Evolutionary conservation across 2,329 filamentous ascomycete genomes (phyloP), one percentile per base, ranked within the genome.

Genomic region (Helicocarpus griseus): DNA sequence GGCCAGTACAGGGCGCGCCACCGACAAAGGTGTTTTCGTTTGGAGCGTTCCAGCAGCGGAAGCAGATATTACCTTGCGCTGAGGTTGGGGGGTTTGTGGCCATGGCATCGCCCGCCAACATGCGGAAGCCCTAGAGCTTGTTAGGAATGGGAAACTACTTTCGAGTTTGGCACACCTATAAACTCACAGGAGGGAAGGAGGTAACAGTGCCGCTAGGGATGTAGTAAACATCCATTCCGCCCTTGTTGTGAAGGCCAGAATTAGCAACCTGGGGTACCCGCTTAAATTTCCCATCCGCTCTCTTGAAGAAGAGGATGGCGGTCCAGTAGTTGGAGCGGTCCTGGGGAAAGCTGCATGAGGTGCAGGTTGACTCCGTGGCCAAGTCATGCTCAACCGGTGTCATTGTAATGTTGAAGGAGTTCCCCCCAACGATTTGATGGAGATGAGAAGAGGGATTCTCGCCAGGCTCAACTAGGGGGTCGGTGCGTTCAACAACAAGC

Each of bases 301-400:
- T 61, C 59, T 70, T 66, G 66, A 70, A 73, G 65, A 73, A 73
- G 66, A 74, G 67, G 59, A 72, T 69, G 52, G 70, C 69, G 22
- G 71, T 73, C 71, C 71, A 74, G 67, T 74, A 73, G 68, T 74
- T 74, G 63, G 69, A 72, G 59, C 67, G 65, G 60, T 74, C 70
- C 59, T 73, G 66, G 53, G 60, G 61, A 62, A 74, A 73, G 39
- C 61, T 70, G 63, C 71, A 74, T 19, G 69, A 72, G 8, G 70
- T 9, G 26, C 44, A 47, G n/a, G 26, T 33, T 3, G 70, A 73
- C 48, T 56, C 53, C 38, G 57, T 31, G 11, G 67, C 58, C 9
- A 17, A 17, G 7, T 41, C 38, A 17, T 22, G 17, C 19, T 68
- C 62, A 51, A 72, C 68, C 58, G 70, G 64, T 60, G 71, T 66